phyloP scores from a whole-genome alignment of 2,329 filamentous ascomycete species.

The Laburnicola sp. region DNA sequence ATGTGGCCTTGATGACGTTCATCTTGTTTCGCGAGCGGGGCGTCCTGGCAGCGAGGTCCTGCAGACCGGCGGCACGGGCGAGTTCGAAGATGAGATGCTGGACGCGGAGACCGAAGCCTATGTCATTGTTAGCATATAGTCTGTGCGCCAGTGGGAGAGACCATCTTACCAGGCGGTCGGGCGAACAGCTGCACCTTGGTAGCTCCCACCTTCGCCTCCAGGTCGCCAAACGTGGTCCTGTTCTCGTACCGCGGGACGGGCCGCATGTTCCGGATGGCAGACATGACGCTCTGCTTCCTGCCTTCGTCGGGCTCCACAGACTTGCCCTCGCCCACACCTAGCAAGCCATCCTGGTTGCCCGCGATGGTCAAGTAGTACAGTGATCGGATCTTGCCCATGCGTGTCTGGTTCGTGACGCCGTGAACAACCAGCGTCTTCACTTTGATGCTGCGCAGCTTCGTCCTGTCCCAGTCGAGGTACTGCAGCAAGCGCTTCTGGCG shows the following conservation, averaged over 20 bases:
- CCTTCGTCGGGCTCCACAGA: constrained; percentile 72
- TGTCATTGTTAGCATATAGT: background rate
- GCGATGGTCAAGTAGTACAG: constrained; percentile 77
- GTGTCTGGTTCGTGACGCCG: constrained; percentile 85
- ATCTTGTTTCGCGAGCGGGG: constrained; percentile 89
- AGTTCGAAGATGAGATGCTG: constrained; percentile 94
- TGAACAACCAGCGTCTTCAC: constrained; percentile 75
- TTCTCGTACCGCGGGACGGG: constrained; percentile 91
- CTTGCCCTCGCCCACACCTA: constrained; percentile 91
- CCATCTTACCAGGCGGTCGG: constrained; percentile 78
- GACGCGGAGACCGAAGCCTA: constrained; percentile 91
- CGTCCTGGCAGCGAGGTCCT: constrained; percentile 82
- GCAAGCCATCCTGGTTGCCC: constrained; percentile 80
- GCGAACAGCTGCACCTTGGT: constrained; percentile 79
- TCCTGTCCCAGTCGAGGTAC: constrained; percentile 58
- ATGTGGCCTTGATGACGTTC: constrained; percentile 94
- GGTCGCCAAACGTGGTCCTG: constrained; percentile 85
- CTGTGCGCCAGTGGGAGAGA: background rate
- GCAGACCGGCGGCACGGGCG: constrained; percentile 81
- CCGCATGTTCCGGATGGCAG: constrained; percentile 88
- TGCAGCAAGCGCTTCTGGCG: constrained; percentile 57
- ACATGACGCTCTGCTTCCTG: constrained; percentile 70
- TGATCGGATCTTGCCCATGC: constrained; percentile 88
- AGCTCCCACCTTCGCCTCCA: constrained; percentile 84
- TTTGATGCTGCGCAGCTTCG: constrained; percentile 57